Percentiles rank a stretch among this genome's conserved stretches.
phyloP scores from a whole-genome alignment of 2,329 filamentous ascomycete genomes.

The Fusarium keratoplasticum region DNA sequence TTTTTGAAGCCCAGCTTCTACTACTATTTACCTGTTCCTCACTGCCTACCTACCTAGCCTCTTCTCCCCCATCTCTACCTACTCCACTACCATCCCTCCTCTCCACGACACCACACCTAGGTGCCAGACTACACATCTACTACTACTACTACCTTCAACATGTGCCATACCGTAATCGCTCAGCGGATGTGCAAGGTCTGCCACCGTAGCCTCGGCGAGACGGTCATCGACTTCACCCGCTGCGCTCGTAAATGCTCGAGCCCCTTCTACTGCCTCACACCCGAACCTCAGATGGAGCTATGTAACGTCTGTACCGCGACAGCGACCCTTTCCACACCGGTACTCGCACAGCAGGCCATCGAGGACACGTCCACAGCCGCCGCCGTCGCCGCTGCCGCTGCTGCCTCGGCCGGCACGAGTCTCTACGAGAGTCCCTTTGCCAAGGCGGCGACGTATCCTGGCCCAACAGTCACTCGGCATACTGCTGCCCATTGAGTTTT shows the following conservation, averaged over 20 bases:
- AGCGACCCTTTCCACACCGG: slow-evolving; percentile 39
- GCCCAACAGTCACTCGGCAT: slow-evolving; percentile 18
- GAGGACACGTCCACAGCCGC: slow-evolving; percentile 20
- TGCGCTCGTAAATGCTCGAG: slow-evolving; percentile 47
- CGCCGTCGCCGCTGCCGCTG: slow-evolving; percentile 14
- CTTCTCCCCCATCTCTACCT: neutral
- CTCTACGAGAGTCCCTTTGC: slow-evolving; percentile 35
- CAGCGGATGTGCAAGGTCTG: slow-evolving; percentile 46
- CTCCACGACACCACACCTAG: neutral
- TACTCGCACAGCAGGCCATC: slow-evolving; percentile 40
- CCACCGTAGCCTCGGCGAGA: slow-evolving; percentile 43
- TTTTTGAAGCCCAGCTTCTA: slow-evolving; percentile 16
- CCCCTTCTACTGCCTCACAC: slow-evolving; percentile 46
- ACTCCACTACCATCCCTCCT: neutral
- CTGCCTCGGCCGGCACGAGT: slow-evolving; percentile 18
- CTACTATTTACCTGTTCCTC: neutral
- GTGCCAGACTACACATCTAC: neutral
- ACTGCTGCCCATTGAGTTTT: slow-evolving; percentile 24
- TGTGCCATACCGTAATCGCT: slow-evolving; percentile 47
- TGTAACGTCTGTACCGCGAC: slow-evolving; percentile 41
- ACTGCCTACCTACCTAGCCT: neutral
- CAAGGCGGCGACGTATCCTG: slow-evolving; percentile 29
- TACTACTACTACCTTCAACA: slow-evolving; percentile 25
- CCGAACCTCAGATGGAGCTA: slow-evolving; percentile 43
- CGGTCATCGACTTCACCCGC: slow-evolving; percentile 44